phyloP scores from a whole-genome alignment of 2,329 filamentous ascomycete genomes.

The Microcyclospora pomicola region DNA sequence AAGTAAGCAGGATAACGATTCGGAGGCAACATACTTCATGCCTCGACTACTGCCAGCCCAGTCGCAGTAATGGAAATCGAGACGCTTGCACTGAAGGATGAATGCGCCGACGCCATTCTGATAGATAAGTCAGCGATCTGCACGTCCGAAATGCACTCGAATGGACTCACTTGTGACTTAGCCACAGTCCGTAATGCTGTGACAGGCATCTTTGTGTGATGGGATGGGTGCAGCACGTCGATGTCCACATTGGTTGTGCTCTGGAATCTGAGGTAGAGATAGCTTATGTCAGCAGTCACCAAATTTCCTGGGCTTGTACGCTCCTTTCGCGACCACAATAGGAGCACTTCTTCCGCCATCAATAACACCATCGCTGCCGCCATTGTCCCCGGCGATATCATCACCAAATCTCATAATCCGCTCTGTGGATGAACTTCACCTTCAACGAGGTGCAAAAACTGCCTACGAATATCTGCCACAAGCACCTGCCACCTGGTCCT shows the following conservation, averaged over 20 bases:
- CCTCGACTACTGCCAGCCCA: constrained; percentile 84
- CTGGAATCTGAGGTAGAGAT: no score
- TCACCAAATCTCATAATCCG: no score
- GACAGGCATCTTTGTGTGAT: constrained; percentile 29
- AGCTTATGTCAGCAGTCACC: no score
- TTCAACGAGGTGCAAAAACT: no score
- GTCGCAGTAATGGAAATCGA: constrained; percentile 97
- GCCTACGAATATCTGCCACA: no score
- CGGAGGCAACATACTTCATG: constrained; percentile 58
- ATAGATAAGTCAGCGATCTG: constrained; percentile 5
- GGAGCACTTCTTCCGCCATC: no score
- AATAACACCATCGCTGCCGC: no score
- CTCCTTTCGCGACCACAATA: no score
- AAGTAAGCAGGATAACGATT: not conserved
- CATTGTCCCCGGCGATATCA: no score
- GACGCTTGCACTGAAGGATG: constrained; percentile 88
- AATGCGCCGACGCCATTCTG: constrained; percentile 96
- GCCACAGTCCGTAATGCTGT: constrained; percentile 40
- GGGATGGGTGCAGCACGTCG: not conserved
- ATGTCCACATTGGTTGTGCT: not conserved
- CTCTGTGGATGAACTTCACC: no score
- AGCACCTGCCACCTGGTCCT: no score
- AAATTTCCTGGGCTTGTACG: no score
- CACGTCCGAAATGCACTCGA: not conserved
- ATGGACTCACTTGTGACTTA: constrained; percentile 39